Evolutionary conservation across 257 asterid genomes (phyloP), one percentile per base, ranked within the genome.

Genomic region (Ilex aquifolium): DNA sequence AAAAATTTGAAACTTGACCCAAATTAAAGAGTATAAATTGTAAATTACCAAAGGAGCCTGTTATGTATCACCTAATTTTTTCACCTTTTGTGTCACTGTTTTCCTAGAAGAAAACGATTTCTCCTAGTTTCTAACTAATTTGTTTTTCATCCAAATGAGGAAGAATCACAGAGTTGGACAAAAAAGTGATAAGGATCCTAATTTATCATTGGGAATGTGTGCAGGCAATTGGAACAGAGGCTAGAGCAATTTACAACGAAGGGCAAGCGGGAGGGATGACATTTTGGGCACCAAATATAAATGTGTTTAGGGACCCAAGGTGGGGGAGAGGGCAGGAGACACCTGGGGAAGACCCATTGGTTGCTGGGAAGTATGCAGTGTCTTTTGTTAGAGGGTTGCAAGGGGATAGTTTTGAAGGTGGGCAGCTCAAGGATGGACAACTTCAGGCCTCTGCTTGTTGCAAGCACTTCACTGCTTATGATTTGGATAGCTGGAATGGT

Each of bases 401-500:
- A 63, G 95, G 95, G 32, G 94, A 88, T 42, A 77, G 79, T 60
- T 80, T 79, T 39, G 82, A 76, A 69, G 94, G 91, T 27, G 91
- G 87, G 31, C 44, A 64, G 58, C 76, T 76, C 9, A 59, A 69
- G 27, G 79, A 79, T 50, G 74, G 84, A 13, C 66, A 60, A 4
- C 83, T 88, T 16, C 80, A 79, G 69, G 85, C 85, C 6, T 85
- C 95, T 1, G 95, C 95, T 62, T 88, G 95, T 53, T 85, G 95
- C 63, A 88, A 88, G 60, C 91, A 85, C 71, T 85, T 59, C 81
- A 83, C 90, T 13, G 94, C 95, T 31, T 86, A 88, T 59, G 95
- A 88, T 74, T 59, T 88, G 74, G 95, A 88, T 66, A 83, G 67
- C 44, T 88, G 95, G 95, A 65, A 79, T 16, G 81, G 83, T n/a